phyloP scores from a whole-genome alignment of 2,329 filamentous ascomycete genomes.

The Penicillium glabrum region DNA sequence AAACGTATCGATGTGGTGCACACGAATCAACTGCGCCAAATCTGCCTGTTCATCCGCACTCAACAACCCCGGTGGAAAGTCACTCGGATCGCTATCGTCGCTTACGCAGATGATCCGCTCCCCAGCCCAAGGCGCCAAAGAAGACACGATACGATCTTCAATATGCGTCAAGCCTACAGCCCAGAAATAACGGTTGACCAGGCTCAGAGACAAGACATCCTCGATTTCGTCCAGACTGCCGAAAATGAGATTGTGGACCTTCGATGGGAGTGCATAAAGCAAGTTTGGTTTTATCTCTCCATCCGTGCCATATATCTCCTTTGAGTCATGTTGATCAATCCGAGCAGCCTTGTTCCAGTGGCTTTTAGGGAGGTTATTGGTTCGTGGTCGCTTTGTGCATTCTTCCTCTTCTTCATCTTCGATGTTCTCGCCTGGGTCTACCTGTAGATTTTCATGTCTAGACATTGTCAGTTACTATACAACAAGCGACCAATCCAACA shows the following conservation, averaged over 20 bases:
- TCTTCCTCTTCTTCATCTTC: conserved; percentile 12
- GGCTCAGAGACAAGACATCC: conserved; percentile 15
- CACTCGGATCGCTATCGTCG: conserved; percentile 12
- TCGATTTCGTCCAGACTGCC: conserved; percentile 5
- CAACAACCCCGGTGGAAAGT: conserved; percentile 5
- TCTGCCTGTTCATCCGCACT: conserved; percentile 12
- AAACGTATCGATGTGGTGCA: conserved; percentile 1
- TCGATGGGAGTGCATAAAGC: conserved; percentile 10
- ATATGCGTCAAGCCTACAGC: conserved; percentile 14
- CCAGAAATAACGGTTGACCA: conserved; percentile 21
- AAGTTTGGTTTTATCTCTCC: background rate
- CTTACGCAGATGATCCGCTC: conserved; percentile 29
- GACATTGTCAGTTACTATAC: background rate
- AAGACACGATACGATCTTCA: conserved; percentile 17
- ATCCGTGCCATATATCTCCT: background rate
- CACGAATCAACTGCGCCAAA: conserved; percentile 11
- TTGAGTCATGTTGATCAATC: conserved; percentile 11
- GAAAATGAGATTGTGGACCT: conserved; percentile 15
- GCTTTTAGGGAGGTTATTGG: conserved; percentile 10
- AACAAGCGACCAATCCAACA: background rate
- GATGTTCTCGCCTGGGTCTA: conserved; percentile 11
- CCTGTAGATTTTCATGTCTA: conserved; percentile 7
- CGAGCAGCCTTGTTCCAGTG: conserved; percentile 12
- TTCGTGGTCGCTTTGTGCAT: conserved; percentile 6
- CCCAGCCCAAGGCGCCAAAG: conserved; percentile 28